Base-by-base conservation (phyloP, 257 asterid species). In the Przewalskia tangutica region DNA sequence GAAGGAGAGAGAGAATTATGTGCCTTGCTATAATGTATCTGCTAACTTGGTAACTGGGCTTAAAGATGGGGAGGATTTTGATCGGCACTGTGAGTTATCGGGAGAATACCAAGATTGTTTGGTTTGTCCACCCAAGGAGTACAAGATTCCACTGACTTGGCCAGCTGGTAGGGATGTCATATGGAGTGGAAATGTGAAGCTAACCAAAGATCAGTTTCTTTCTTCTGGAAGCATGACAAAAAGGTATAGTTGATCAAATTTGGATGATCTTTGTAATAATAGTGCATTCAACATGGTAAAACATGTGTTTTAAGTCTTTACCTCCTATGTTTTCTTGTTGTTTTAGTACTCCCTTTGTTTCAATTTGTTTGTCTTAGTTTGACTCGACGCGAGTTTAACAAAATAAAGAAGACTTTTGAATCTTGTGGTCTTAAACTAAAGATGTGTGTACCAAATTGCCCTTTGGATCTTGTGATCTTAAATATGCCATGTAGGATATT, bases 191-290 rank as follows among this genome's bases (percentile, higher is more conserved):
- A 94, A 92, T 87, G 97, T 95, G 86, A 95, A 91, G 90, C 87
- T 95, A 83, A 88, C 97, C 84, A 94, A 94, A 89, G 98, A 94
- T 85, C 99, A 96, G 84, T 96, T 96, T 87, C 98, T 96, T 88
- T 91, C 98, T 76, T 94, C 99, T 2, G 97, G 99, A 77, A 94
- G 97, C 90, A 94, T 92, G 98, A 93, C 98, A n/a, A 96, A 96
- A 90, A 89, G 98, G 99, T 94, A 86, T 13, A 85, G 70, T 86
- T 50, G 7, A 75, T 67, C 78, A 58, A 83, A 48, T 81, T 60
- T 65, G 48, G 11, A 16, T 71, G 59, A 71, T 71, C 59, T 46
- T 40, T 20, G 59, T 46, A 71, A 20, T 27, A 27, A 27, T 46
- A 11, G 12, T 20, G 79, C 42, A 48, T 46, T 44, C 23, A 67